phyloP scores from a whole-genome alignment of 1,284 basidiomycete genomes.

The Sutorius eximius region DNA sequence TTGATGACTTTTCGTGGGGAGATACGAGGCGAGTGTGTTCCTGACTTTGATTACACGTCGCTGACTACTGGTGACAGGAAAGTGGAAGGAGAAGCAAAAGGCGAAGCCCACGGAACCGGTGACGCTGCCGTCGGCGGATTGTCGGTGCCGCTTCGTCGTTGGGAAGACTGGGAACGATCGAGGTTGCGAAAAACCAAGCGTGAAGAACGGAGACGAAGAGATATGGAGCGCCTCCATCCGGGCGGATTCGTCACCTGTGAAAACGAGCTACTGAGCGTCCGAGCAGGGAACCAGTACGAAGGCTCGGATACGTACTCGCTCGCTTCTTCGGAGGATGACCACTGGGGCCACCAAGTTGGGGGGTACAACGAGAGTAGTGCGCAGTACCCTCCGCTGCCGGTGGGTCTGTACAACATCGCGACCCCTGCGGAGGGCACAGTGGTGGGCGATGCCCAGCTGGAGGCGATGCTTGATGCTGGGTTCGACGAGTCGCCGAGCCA shows the following conservation, averaged over 20 bases:
- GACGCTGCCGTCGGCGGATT: constrained; percentile 56
- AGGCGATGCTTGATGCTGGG: constrained; percentile 86
- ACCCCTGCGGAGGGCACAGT: constrained; percentile 46
- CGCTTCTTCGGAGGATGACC: constrained; percentile 88
- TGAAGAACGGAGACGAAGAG: constrained; percentile 81
- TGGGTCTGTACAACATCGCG: constrained; percentile 57
- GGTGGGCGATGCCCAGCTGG: constrained; percentile 74
- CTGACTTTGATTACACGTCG: constrained; percentile 6
- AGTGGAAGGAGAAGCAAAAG: constrained; percentile 87
- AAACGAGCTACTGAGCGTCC: constrained; percentile 57
- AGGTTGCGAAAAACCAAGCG: constrained; percentile 88
- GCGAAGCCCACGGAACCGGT: constrained; percentile 73
- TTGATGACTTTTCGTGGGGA: constrained; percentile 99
- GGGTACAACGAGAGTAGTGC: constrained; percentile 85
- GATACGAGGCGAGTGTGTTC: constrained; percentile 76
- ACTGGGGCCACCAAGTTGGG: constrained; percentile 86
- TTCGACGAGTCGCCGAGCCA: constrained; percentile 61
- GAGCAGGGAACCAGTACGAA: constrained; percentile 65
- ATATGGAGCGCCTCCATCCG: constrained; percentile 75
- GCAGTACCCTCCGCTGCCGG: constrained; percentile 80
- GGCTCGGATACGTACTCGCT: constrained; percentile 76
- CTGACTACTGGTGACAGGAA: constrained; percentile 57
- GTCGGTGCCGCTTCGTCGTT: constrained; percentile 85
- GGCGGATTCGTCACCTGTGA: constrained; percentile 66
- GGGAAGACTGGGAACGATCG: constrained; percentile 99